Base-by-base conservation (phyloP, 2,329 filamentous ascomycete species). In the Trichoderma atrobrunneum region DNA sequence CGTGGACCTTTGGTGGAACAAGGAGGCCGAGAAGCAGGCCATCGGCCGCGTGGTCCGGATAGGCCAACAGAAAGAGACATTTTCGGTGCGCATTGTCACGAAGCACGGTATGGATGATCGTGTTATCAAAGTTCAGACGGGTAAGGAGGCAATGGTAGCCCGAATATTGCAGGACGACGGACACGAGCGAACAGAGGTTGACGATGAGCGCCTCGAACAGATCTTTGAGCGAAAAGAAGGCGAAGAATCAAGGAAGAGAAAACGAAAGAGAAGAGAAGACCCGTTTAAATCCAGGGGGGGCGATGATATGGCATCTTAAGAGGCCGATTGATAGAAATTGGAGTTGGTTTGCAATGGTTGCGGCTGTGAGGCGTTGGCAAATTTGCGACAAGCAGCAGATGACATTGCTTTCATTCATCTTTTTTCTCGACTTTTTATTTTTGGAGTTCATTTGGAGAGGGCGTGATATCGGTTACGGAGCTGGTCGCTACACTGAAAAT, bases 1-100 rank as follows among this genome's bases (percentile, higher is more conserved):
- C 0, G 66, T 87, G 0, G 88, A 90, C 36, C 80, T 83, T 0
- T 90, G 87, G 87, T 93, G 89, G 88, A 93, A 93, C 71, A 79
- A 79, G 1, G 82, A 85, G 0, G 79, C 84, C 0, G 90, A 93
- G 75, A 81, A 89, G n/a, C 92, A 93, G 76, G 90, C 88, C 0
- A 85, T 86, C 51, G 82, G 82, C 1, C 87, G 92, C 0, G 87
- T 93, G 0, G 87, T 87, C 75, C 85, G 92, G 6, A 89, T 90
- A 3, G 91, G 91, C 0, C 67, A 70, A 18, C n/a, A 60, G 8
- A 72, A 72, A 5, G 11, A 21, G 0, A 51, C 70, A 11, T 68
- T 32, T 14, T 54, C 48, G 3, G 63, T 66, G 32, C 63, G 63
- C 1, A 66, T 66, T 21, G 16, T 66, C 3, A 66, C 63, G 2